A percentile compares a stretch with the other conserved stretches of the same genome.
Evolutionary conservation across 768 basidiomycete genomes (phyloP).

Genomic region (Pleurotus platypus): DNA sequence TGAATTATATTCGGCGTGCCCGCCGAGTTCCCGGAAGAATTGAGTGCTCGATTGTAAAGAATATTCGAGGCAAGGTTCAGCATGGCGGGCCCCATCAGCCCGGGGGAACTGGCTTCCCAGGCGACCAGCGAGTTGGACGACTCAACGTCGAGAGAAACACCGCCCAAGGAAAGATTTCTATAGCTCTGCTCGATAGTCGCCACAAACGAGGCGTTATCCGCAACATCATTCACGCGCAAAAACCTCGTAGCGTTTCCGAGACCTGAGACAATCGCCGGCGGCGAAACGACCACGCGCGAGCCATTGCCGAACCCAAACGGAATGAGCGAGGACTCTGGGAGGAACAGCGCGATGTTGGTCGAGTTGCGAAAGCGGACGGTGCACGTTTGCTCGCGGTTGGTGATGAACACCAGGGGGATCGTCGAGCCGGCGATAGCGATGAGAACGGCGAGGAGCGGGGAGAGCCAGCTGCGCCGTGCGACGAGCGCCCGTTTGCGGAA

Average conservation of each 20-base stretch:
- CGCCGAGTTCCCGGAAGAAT: slow-evolving; percentile 37
- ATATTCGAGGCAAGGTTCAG: slow-evolving; percentile 69
- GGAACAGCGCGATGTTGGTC: slow-evolving; percentile 45
- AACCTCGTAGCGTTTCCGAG: slow-evolving; percentile 38
- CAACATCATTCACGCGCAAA: slow-evolving; percentile 37
- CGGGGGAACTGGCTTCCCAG: slow-evolving; percentile 67
- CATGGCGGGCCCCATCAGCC: slow-evolving; percentile 53
- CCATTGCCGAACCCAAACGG: slow-evolving; percentile 17
- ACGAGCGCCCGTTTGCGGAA: slow-evolving; percentile 69
- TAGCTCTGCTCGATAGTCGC: slow-evolving; percentile 47
- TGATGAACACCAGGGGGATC: slow-evolving; percentile 65
- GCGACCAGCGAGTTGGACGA: slow-evolving; percentile 56
- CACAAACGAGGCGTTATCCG: slow-evolving; percentile 60
- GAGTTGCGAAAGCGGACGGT: slow-evolving; percentile 31
- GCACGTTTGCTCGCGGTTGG: slow-evolving; percentile 49
- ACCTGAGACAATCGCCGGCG: slow-evolving; percentile 45
- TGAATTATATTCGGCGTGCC: slow-evolving; percentile 48
- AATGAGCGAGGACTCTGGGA: slow-evolving; percentile 42
- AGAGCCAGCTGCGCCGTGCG: slow-evolving; percentile 64
- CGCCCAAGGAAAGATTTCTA: slow-evolving; percentile 58
- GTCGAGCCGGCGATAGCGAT: slow-evolving; percentile 61
- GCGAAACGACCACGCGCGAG: slow-evolving; percentile 44
- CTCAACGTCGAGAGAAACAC: slow-evolving; percentile 56
- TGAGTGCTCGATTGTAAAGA: slow-evolving; percentile 60
- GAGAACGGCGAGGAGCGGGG: slow-evolving; percentile 49